Evolutionary conservation across 2,329 filamentous ascomycete species (phyloP).

Genomic region (Aspergillus ruber): DNA sequence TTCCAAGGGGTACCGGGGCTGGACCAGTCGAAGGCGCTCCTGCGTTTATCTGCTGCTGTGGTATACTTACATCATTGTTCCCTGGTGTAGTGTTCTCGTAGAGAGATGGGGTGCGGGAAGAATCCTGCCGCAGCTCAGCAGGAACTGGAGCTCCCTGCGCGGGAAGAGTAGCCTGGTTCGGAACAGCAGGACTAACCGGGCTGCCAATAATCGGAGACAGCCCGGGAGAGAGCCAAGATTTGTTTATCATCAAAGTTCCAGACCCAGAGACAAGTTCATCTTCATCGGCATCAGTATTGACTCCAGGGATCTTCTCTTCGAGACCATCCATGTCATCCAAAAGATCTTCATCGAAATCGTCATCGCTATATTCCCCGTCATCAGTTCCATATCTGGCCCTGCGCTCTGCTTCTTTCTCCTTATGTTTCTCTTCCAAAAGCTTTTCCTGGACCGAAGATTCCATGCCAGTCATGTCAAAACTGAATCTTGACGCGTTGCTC

Average conservation of each 20-base stretch:
- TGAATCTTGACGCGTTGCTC: constrained; percentile 58
- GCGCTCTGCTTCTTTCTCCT: constrained; percentile 45
- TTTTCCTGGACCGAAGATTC: constrained; percentile 56
- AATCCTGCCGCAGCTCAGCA: not conserved
- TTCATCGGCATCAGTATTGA: constrained; percentile 41
- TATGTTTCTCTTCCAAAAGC: constrained; percentile 57
- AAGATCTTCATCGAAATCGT: constrained; percentile 41
- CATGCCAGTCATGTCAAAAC: constrained; percentile 55
- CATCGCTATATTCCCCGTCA: constrained; percentile 31
- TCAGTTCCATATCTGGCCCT: constrained; percentile 25
- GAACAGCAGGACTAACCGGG: constrained; percentile 21
- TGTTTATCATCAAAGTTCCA: constrained; percentile 17
- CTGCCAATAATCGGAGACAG: constrained; percentile 32
- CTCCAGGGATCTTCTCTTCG: constrained; percentile 44
- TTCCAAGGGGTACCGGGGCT: not conserved
- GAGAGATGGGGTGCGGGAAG: constrained; percentile 1
- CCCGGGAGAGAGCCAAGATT: constrained; percentile 28
- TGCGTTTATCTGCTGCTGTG: not conserved
- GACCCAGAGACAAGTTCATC: constrained; percentile 28
- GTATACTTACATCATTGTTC: not conserved
- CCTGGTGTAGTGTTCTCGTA: not conserved
- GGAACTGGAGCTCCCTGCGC: not conserved
- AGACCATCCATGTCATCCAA: constrained; percentile 38
- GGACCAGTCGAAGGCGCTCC: not conserved
- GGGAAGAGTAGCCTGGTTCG: constrained; percentile 7